A percentile compares a stretch with the other conserved stretches of the same genome.
These are phyloP conservation scores for Coniochaeta pulveracea DNA, from an alignment of 2,329 filamentous ascomycete genomes.

Conservation along the genomic window DNA sequence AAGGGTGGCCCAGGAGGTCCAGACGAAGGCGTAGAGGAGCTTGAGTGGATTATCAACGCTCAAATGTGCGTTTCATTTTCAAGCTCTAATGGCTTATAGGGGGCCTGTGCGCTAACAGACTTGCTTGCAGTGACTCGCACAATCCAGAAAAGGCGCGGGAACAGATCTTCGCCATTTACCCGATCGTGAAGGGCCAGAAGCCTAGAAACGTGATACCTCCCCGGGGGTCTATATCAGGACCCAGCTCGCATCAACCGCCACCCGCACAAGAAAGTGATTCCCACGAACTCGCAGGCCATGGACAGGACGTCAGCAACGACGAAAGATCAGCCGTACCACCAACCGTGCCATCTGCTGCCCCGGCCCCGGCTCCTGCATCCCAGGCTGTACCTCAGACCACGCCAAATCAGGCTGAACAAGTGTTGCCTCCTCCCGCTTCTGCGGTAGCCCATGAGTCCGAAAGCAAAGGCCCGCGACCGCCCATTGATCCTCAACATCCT, in stretches of 20 bases:
- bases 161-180: slow-evolving; percentile 78
- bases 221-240: slow-evolving; percentile 17
- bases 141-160: slow-evolving; percentile 60
- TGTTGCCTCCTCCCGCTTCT: too few species aligned
- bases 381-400: too few species aligned
- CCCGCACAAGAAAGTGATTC: too few species aligned
- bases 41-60: slow-evolving; percentile 93
- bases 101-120: slow-evolving; percentile 7
- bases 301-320: slow-evolving; percentile 31
- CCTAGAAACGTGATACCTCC: slow-evolving; percentile 45
- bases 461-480: slow-evolving; percentile 6
- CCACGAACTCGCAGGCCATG: too few species aligned
- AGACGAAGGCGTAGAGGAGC: slow-evolving; percentile 74
- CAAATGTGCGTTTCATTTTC: slow-evolving; percentile 51
- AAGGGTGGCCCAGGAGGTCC: slow-evolving; percentile 56
- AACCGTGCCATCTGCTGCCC: too few species aligned
- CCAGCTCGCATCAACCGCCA: slow-evolving; percentile 7
- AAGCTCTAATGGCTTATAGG: neutral
- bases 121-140: slow-evolving; percentile 39
- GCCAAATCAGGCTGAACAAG: too few species aligned
- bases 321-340: slow-evolving; percentile 5
- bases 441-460: slow-evolving; percentile 3
- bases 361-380: too few species aligned
- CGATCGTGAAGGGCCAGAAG: slow-evolving; percentile 71
- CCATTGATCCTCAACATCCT: slow-evolving; percentile 10